Evolutionary conservation across 1,284 basidiomycete genomes (phyloP).

Genomic region (Porodaedalea pini): DNA sequence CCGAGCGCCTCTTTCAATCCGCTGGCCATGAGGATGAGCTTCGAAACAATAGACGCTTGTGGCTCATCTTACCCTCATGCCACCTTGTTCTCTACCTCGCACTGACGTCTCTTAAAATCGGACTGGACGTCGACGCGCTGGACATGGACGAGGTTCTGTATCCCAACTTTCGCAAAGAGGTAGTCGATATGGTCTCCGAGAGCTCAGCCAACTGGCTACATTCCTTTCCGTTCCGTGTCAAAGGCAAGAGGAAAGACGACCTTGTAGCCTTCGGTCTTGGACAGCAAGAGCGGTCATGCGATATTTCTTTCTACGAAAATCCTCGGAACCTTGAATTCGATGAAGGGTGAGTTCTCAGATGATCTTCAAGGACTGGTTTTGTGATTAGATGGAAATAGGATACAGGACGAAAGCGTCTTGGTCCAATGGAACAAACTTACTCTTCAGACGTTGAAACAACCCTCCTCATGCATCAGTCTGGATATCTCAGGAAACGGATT

Average conservation of each 20-base stretch:
- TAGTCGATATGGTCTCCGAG: constrained; percentile 13
- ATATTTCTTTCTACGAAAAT: constrained; percentile 14
- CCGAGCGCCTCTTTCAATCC: not conserved
- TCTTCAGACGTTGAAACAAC: constrained; percentile 7
- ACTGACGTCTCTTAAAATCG: not conserved
- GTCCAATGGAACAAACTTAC: constrained; percentile 9
- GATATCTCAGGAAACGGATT: constrained; percentile 19
- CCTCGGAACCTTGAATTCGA: constrained; percentile 12
- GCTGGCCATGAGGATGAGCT: not conserved
- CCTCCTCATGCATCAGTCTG: constrained; percentile 2
- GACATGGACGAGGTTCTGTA: constrained; percentile 5
- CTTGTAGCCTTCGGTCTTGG: constrained; percentile 1
- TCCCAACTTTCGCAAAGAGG: constrained; percentile 17
- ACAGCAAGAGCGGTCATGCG: not conserved
- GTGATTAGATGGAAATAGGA: not conserved
- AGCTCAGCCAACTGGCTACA: not conserved
- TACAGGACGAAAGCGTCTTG: constrained; percentile 2
- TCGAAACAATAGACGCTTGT: not conserved
- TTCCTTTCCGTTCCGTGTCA: constrained; percentile 11
- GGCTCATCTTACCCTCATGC: not conserved
- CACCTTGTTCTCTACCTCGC: not conserved
- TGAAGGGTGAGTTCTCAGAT: constrained; percentile 8
- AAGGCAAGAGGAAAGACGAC: constrained; percentile 18
- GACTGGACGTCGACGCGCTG: too few relatives aligned
- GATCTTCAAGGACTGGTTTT: not conserved